These are phyloP conservation scores for Ilyonectria robusta DNA, from an alignment of 2,329 filamentous ascomycete species.

Conservation along the genomic window DNA sequence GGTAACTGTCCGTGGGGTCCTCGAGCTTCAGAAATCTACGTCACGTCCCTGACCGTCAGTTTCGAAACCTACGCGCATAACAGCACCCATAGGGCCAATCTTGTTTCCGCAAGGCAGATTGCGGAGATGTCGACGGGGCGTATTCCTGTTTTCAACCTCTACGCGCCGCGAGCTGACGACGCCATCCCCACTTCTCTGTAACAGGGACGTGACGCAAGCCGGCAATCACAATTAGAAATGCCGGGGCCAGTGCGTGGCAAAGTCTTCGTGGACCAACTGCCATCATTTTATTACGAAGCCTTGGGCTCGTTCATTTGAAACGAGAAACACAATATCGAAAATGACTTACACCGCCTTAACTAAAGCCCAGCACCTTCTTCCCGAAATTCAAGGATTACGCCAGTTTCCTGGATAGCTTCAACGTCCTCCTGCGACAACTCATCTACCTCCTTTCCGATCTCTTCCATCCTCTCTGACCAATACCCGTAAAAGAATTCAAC, in stretches of 20 bases:
- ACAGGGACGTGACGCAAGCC: constrained; percentile 22
- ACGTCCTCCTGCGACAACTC: background rate
- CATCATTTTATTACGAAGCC: background rate
- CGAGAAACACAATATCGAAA: too few relatives aligned
- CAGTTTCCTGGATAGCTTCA: background rate
- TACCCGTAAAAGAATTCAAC: background rate
- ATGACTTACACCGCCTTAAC: too few relatives aligned
- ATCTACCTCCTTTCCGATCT: background rate
- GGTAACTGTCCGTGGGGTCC: background rate
- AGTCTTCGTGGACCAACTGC: background rate
- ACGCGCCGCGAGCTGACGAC: constrained; percentile 18
- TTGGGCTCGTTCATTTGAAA: too few relatives aligned
- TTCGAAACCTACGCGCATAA: background rate
- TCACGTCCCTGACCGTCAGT: background rate
- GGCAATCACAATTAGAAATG: background rate
- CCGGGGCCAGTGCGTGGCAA: background rate
- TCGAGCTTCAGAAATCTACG: background rate
- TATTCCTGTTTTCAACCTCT: background rate
- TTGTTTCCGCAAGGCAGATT: constrained; percentile 11
- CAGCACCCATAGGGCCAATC: background rate
- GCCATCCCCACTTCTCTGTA: constrained; percentile 19
- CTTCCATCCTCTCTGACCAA: background rate
- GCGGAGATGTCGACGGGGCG: background rate
- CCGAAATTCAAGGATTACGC: background rate
- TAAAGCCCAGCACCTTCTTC: too few relatives aligned